Evolutionary conservation across 139 green algal genomes (phyloP), one percentile per base, ranked within the genome.

Genomic region (Chlamydomonas eustigma): DNA sequence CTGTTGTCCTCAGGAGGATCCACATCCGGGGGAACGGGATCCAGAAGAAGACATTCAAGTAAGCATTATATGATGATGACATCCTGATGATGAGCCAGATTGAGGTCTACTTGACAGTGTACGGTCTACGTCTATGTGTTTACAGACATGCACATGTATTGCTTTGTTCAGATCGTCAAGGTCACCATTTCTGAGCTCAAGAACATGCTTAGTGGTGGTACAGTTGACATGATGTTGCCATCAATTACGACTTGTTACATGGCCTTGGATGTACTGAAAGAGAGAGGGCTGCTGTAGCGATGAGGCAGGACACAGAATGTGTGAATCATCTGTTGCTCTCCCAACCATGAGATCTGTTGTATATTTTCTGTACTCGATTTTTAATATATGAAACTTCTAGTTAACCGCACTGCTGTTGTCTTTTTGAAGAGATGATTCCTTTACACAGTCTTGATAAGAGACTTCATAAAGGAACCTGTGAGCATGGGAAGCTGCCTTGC

Each of bases 401-500:
- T n/a, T n/a, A n/a, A n/a, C n/a, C n/a, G n/a, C n/a, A n/a, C n/a
- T n/a, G n/a, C n/a, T n/a, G n/a, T n/a, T n/a, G n/a, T n/a, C n/a
- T n/a, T n/a, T n/a, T n/a, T n/a, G n/a, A n/a, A n/a, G n/a, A n/a
- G n/a, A n/a, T n/a, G n/a, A n/a, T n/a, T n/a, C n/a, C n/a, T n/a
- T n/a, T n/a, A n/a, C n/a, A n/a, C n/a, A n/a, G n/a, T n/a, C n/a
- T n/a, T n/a, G n/a, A n/a, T n/a, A n/a, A n/a, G n/a, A n/a, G n/a
- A n/a, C 5, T 76, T 37, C 73, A 84, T 78, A 50, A 78, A 83
- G 4, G 38, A 65, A 0, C 83, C 83, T 3, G 77, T 84, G n/a
- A 85, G 77, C 0, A 32, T 66, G 1, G 83, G 77, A 65, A 85
- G 76, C 50, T 90, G 83, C 37, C 83, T 79, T 72, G 84, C 75